These are phyloP conservation scores for Cladorrhinum sp. DNA, from an alignment of 2,329 filamentous ascomycete genomes.

Conservation along the genomic window DNA sequence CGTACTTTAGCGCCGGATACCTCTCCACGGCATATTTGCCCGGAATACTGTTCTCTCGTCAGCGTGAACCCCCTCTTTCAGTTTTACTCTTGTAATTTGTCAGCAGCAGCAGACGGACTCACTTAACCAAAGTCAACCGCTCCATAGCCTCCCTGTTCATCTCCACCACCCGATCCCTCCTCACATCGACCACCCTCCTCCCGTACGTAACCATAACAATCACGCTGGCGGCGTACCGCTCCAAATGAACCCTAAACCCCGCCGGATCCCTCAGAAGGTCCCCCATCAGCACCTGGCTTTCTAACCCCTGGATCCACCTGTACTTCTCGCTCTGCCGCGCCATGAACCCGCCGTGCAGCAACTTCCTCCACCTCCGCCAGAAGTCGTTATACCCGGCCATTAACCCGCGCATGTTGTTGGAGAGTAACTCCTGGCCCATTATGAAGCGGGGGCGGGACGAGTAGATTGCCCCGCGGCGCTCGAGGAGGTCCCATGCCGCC, in stretches of 20 bases:
- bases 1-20: constrained; percentile 39
- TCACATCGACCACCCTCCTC: constrained; percentile 34
- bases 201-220: constrained; percentile 44
- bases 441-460: constrained; percentile 46
- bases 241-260: constrained; percentile 33
- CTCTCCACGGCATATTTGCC: constrained; percentile 41
- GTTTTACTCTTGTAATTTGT: background rate
- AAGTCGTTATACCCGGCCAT: constrained; percentile 43
- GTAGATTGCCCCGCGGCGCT: constrained; percentile 42
- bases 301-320: constrained; percentile 39
- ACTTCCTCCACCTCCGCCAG: constrained; percentile 43
- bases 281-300: constrained; percentile 39
- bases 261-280: constrained; percentile 35
- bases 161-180: constrained; percentile 37
- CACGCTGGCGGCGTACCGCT: constrained; percentile 40
- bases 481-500: constrained; percentile 43
- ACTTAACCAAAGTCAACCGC: constrained; percentile 43
- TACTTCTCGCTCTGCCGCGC: constrained; percentile 42
- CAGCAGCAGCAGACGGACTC: constrained; percentile 17
- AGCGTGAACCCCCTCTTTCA: background rate
- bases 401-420: constrained; percentile 40
- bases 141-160: constrained; percentile 42
- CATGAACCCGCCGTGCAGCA: constrained; percentile 44
- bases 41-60: constrained; percentile 27
- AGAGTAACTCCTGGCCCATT: constrained; percentile 43